These are phyloP conservation scores for Poa pratensis DNA, from an alignment of 176 grass and related monocot genomes.

Conservation along the genomic window DNA sequence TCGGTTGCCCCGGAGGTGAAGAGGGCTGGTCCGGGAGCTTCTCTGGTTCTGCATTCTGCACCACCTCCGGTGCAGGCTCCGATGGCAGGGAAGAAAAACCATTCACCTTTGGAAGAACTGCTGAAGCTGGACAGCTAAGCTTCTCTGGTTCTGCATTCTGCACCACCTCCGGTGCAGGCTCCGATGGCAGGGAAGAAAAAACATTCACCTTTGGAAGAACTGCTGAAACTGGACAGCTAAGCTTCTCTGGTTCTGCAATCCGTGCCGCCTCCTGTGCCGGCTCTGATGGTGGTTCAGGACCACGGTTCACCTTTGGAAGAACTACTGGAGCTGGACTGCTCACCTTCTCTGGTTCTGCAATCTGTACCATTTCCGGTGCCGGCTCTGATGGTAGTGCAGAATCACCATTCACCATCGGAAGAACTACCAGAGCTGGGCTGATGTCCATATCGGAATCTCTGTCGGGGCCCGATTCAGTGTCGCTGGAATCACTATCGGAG, in stretches of 20 bases:
- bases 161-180: too few species aligned
- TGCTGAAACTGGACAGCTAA: not conserved
- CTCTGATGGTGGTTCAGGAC: not conserved
- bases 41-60: not conserved
- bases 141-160: not conserved
- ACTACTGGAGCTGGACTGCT: not conserved
- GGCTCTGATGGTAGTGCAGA: not conserved
- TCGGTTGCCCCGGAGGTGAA: not conserved
- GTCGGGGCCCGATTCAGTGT: conserved; percentile 1
- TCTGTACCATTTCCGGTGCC: not conserved
- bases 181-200: not conserved
- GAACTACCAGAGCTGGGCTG: not conserved
- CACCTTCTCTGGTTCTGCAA: not conserved
- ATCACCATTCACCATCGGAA: not conserved
- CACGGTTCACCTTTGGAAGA: not conserved
- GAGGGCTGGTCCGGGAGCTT: not conserved
- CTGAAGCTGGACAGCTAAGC: not conserved
- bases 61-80: not conserved
- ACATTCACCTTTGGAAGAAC: not conserved
- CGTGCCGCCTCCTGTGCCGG: not conserved
- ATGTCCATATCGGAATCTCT: conserved; percentile 8
- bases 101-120: not conserved
- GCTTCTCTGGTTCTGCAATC: not conserved
- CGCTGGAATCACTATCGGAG: not conserved
- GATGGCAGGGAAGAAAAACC: not conserved